phyloP scores from a whole-genome alignment of 1,284 basidiomycete species.

The Grifola frondosa region DNA sequence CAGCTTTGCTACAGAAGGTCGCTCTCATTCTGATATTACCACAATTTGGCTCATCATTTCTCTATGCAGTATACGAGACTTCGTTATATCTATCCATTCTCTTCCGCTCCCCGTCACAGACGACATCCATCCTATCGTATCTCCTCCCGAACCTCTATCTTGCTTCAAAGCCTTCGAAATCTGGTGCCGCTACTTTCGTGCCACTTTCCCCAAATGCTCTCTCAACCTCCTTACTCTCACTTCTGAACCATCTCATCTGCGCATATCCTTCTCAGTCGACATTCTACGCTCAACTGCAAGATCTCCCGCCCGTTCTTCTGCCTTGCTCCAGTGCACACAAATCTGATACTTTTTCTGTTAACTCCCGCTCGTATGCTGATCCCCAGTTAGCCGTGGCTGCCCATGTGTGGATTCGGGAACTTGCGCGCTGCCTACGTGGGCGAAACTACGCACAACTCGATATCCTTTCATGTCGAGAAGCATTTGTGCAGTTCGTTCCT shows the following conservation, averaged over 20 bases:
- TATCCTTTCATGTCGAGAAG: constrained; percentile 33
- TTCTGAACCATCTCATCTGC: constrained; percentile 54
- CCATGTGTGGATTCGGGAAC: constrained; percentile 45
- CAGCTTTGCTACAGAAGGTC: constrained; percentile 63
- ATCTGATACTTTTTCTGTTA: background rate
- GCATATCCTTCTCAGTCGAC: constrained; percentile 59
- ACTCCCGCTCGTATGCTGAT: constrained; percentile 3
- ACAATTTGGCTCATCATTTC: background rate
- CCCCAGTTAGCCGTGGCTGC: constrained; percentile 12
- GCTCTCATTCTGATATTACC: background rate
- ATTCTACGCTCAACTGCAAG: constrained; percentile 47
- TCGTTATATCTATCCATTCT: constrained; percentile 63
- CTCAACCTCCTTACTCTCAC: constrained; percentile 42
- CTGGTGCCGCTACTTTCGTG: constrained; percentile 7
- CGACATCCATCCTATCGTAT: constrained; percentile 55
- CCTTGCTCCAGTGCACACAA: constrained; percentile 5
- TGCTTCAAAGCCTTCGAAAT: constrained; percentile 1
- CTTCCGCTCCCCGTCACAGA: constrained; percentile 58
- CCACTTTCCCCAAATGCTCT: constrained; percentile 27
- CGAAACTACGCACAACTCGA: constrained; percentile 54
- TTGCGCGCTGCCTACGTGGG: constrained; percentile 48
- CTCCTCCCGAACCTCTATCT: constrained; percentile 52
- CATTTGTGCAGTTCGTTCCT: constrained; percentile 14
- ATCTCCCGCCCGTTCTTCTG: constrained; percentile 42
- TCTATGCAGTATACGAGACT: constrained; percentile 59